A percentile compares a stretch with the other conserved stretches of the same genome.
phyloP scores from a whole-genome alignment of 768 basidiomycete species.

The Suillus hirtellus region DNA sequence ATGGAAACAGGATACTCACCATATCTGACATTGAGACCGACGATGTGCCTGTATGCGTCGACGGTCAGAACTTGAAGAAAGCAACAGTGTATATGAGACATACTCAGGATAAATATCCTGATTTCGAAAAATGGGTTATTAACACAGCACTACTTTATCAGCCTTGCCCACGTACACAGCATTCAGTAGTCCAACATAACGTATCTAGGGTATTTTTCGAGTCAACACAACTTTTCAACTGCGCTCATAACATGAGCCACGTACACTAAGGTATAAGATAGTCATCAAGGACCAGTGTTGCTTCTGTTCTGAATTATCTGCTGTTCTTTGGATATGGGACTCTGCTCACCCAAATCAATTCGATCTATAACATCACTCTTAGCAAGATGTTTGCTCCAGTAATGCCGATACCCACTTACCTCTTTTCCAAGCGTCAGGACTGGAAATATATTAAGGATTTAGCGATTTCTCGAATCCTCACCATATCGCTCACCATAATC shows the following conservation, averaged over 20 bases:
- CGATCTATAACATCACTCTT: background rate
- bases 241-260: background rate
- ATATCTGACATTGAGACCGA: background rate
- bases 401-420: background rate
- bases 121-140: background rate
- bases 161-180: background rate
- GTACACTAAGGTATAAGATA: background rate
- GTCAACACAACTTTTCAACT: background rate
- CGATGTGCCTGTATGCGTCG: background rate
- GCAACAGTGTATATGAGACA: background rate
- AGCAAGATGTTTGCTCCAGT: background rate
- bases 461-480: background rate
- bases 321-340: background rate
- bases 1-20: background rate
- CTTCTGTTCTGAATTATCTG: background rate
- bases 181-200: background rate
- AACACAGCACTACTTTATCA: background rate
- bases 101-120: background rate
- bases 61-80: background rate
- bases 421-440: background rate
- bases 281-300: background rate
- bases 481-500: background rate
- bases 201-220: background rate
- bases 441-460: background rate
- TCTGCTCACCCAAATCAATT: slow-evolving; percentile 1